A percentile compares a stretch with the other conserved stretches of the same genome.
phyloP scores from a whole-genome alignment of 148 eudicot species.

The Gaultheria prostrata region DNA sequence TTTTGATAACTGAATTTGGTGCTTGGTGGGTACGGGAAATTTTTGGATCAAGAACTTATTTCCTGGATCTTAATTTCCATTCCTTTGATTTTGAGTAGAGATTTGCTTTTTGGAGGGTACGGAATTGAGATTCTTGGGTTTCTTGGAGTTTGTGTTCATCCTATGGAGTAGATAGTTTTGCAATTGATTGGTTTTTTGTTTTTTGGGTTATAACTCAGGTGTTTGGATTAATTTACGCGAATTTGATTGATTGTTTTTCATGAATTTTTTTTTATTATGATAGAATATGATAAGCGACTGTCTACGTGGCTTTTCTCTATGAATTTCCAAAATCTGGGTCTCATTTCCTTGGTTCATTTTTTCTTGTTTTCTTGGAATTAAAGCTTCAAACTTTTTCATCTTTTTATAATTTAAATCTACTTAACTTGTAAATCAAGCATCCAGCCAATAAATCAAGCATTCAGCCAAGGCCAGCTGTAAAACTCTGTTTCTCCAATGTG shows the following conservation, averaged over 20 bases:
- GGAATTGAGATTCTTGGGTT: background rate
- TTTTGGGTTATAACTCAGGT: too few species aligned
- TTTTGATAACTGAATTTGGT: background rate
- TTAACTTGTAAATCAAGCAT: background rate
- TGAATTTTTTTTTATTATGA: background rate
- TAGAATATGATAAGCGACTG: background rate
- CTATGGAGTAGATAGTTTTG: background rate
- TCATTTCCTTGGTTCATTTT: background rate
- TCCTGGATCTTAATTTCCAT: background rate
- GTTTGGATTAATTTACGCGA: too few species aligned
- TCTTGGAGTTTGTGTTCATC: background rate
- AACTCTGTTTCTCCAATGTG: background rate
- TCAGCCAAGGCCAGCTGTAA: conserved; percentile 3
- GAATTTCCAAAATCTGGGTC: background rate
- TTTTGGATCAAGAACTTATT: background rate
- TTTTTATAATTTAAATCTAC: background rate
- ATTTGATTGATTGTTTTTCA: background rate
- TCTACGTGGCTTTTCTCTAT: background rate
- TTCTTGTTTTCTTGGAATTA: conserved; percentile 1
- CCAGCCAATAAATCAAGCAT: background rate
- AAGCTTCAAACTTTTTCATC: background rate
- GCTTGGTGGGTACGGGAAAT: background rate
- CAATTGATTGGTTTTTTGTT: background rate
- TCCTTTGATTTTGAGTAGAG: background rate
- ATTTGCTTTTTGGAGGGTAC: background rate